Evolutionary conservation across 2,329 filamentous ascomycete species (phyloP).

Genomic region (Fusarium palustre): DNA sequence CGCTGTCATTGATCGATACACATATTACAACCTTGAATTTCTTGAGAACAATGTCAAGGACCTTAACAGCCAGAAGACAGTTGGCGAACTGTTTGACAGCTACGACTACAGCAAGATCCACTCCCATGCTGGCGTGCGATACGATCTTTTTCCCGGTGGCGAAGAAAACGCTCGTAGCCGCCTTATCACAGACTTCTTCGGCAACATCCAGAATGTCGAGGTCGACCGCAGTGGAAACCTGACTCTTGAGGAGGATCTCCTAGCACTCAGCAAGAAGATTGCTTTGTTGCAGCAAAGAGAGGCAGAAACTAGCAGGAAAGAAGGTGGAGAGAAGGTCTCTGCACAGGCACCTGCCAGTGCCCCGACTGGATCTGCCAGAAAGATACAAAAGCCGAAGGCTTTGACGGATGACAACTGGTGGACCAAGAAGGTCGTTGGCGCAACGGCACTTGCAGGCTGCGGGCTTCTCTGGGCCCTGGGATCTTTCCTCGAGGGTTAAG

Average conservation of each 20-base stretch:
- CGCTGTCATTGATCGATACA: constrained; percentile 97
- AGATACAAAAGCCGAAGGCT: constrained; percentile 62
- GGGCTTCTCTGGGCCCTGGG: constrained; percentile 69
- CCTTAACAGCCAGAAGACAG: constrained; percentile 85
- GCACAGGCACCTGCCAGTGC: constrained; percentile 47
- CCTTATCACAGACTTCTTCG: constrained; percentile 95
- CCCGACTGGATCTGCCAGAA: constrained; percentile 48
- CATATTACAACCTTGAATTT: constrained; percentile 98
- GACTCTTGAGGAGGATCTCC: constrained; percentile 77
- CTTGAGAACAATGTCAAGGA: constrained; percentile 90
- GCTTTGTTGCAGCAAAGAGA: constrained; percentile 63
- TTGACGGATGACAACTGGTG: constrained; percentile 75
- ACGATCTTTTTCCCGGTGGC: constrained; percentile 93
- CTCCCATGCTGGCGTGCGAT: constrained; percentile 88
- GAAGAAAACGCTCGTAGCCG: constrained; percentile 81
- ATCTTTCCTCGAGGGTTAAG: constrained; percentile 60
- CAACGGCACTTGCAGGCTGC: constrained; percentile 71
- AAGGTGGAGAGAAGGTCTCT: constrained; percentile 37
- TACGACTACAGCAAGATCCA: constrained; percentile 97
- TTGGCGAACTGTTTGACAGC: constrained; percentile 95
- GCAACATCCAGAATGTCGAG: constrained; percentile 97
- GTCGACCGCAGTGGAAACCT: constrained; percentile 74
- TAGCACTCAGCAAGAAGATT: constrained; percentile 78
- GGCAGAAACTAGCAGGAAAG: constrained; percentile 56
- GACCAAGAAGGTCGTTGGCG: constrained; percentile 73